Percentiles rank a stretch among this genome's conserved stretches.
Conservation (phyloP, 345 rosid species). For the Linum trigynum region DNA sequence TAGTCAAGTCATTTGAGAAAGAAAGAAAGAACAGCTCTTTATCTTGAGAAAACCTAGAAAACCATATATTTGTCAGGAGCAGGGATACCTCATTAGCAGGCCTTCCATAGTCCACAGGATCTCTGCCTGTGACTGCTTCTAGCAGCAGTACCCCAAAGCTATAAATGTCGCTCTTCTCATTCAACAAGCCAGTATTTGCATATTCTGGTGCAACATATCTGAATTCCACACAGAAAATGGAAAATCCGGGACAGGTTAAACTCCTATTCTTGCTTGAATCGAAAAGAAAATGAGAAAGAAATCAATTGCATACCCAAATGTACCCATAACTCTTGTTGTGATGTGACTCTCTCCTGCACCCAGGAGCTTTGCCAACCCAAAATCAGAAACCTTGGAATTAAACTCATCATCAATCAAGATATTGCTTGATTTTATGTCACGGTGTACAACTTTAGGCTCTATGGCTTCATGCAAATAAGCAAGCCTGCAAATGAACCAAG, state of each 20-base stretch:
- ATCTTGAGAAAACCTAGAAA: neutral
- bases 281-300: neutral
- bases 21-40: neutral
- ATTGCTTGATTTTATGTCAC: conserved; percentile 96
- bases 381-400: conserved; percentile 91
- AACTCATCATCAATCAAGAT: conserved; percentile 79
- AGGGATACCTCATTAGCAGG: conserved; percentile 69
- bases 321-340: conserved; percentile 96
- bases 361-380: conserved; percentile 92
- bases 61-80: neutral
- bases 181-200: conserved; percentile 83
- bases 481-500: conserved; percentile 47
- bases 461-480: conserved; percentile 97
- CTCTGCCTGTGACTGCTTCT: conserved; percentile 89
- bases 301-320: conserved; percentile 62
- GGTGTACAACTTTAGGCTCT: conserved; percentile 92
- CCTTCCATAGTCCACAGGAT: conserved; percentile 88
- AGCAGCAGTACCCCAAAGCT: conserved; percentile 93
- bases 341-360: conserved; percentile 87
- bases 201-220: conserved; percentile 98
- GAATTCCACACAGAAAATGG: conserved; percentile 16
- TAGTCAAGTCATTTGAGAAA: neutral
- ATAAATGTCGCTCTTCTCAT: conserved; percentile 91
- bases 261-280: neutral
- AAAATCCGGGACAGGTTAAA: neutral